Evolutionary conservation across 495 filamentous ascomycete species (phyloP), one percentile per base, ranked within the genome.

Genomic region (Trypethelium eluteriae): DNA sequence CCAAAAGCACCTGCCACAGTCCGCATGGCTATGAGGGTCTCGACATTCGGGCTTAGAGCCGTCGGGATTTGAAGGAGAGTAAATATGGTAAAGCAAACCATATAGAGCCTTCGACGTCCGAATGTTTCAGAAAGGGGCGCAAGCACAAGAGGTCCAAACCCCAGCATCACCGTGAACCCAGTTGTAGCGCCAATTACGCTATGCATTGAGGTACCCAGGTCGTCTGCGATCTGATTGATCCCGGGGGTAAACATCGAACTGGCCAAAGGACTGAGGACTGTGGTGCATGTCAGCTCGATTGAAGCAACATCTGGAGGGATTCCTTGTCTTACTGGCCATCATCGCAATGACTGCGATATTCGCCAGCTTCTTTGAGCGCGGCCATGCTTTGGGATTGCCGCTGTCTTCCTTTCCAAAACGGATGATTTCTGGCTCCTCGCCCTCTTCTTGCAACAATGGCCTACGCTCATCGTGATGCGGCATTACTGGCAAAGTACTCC

Each of bases 221-320:
- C 70, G 44, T 73, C 67, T 2, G 76, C 78, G 34, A 80, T 80
- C 62, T 79, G 73, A 10, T 69, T 70, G 46, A 80, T 79, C 25
- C 77, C 76, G 1, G 76, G 77, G 2, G 76, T 77, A 68, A 79
- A 80, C 76, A 80, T 80, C 35, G 72, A 74, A 50, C 70, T 73
- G 12, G 78, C 77, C 35, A 79, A 67, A 2, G 78, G 78, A 50
- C 71, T 73, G 10, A 79, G 69, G 59, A 80, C 76, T 59, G 53
- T 59, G 11, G 36, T 5, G 32, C 32, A 7, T 14, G n/a, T 59
- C 5, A 59, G 53, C 53, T 14, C 36, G 25, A 36, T 59, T 59
- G 53, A 6, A 53, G 49, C 49, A 53, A 53, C 14, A 75, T 32
- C 38, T 69, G 56, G 65, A 47, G 64, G 38, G n/a, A 38, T 9